Evolutionary conservation across 176 grass and related monocot species (phyloP), one percentile per base, ranked within the genome.

Genomic region (Avena sativa): DNA sequence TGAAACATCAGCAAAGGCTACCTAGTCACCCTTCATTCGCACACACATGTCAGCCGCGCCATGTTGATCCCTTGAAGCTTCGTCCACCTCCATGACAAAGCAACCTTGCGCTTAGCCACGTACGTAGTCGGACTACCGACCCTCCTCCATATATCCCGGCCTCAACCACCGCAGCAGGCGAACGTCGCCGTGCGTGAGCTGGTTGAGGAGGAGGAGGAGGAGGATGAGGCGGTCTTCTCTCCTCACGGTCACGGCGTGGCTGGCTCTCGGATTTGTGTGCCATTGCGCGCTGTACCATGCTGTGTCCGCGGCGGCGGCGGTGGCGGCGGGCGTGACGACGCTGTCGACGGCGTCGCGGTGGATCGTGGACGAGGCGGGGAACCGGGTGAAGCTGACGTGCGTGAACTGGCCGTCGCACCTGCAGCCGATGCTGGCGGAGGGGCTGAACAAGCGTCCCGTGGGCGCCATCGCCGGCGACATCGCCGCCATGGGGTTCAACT

Each of bases 371-470:
- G 84, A 93, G 78, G 52, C 32, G 26, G 92, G 93, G 40, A 64
- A 57, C 51, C 81, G 96, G 11, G 90, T 98, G 84, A 98, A 98
- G 93, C 83, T 95, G 88, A 88, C 93, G 62, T 98, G 96, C 74
- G 93, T 98, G 71, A 98, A 98, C 86, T 98, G 92, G 93, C 93
- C 96, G 76, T 95, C 96, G 30, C 96, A 98, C 74, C 86, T 98
- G 44, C 83, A 98, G 77, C 78, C 88, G 53, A 89, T 98, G 96
- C 84, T 98, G 36, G 88, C 92, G 1, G 96, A 98, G 19, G 93
- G 96, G 15, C 79, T 98, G 36, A 75, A 86, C 5, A 95, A 94
- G 80, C 96, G 74, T 16, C 86, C 93, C 28, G 25, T 98, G 12
- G 86, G 62, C 78, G 59, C 56, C 74, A 95, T 98, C 79, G 83